Evolutionary conservation across 2,329 filamentous ascomycete genomes (phyloP).

Genomic region (Berkeleyomyces basicola): DNA sequence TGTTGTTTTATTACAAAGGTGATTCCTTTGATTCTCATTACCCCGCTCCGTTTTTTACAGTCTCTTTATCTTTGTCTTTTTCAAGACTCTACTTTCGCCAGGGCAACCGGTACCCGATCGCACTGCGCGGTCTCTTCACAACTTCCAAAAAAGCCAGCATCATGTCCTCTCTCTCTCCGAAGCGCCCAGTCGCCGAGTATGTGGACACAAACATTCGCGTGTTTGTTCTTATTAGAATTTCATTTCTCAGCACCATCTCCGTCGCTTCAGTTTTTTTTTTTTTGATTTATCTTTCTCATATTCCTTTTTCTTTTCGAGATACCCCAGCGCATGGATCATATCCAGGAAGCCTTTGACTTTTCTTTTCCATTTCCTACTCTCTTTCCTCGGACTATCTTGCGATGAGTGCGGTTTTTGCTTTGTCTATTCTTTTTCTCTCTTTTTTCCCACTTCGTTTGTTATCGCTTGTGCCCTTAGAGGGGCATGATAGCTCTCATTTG

Average conservation of each 20-base stretch:
- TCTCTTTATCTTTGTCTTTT: neutral
- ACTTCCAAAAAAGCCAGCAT: neutral
- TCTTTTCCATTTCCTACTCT: neutral
- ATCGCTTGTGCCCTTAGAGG: neutral
- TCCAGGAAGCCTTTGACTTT: conserved; percentile 1
- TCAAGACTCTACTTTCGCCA: conserved; percentile 3
- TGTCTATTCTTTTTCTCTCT: neutral
- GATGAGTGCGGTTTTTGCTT: neutral
- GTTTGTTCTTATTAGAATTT: neutral
- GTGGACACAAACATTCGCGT: neutral
- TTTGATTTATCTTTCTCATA: neutral
- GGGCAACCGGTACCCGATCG: conserved; percentile 12
- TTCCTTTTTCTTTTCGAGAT: conserved; percentile 13
- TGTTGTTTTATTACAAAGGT: too few relatives aligned
- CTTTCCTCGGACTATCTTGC: conserved; percentile 1
- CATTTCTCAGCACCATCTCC: neutral
- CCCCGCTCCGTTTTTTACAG: conserved; percentile 4
- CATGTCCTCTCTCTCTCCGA: neutral
- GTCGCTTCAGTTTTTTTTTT: neutral
- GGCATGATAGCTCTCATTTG: neutral
- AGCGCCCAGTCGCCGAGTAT: neutral
- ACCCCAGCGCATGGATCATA: conserved; percentile 10
- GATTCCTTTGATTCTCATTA: neutral
- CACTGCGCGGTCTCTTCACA: neutral
- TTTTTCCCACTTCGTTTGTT: neutral